Evolutionary conservation across 148 eudicot genomes (phyloP).

Genomic region (Amaranthus hypochondriacus): DNA sequence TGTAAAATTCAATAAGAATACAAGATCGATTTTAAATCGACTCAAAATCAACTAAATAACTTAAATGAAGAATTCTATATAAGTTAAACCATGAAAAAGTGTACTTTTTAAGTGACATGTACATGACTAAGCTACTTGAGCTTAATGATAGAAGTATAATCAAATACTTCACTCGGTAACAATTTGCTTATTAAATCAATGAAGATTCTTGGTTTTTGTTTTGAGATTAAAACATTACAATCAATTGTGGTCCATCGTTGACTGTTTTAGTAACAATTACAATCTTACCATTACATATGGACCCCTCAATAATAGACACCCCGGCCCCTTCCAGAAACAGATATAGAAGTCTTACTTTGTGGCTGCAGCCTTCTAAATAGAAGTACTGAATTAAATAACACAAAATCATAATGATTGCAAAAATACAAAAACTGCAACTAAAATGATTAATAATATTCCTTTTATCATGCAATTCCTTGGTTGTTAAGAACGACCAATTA

Average conservation of each 20-base stretch:
- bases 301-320: background rate
- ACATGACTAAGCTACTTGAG: background rate
- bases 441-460: background rate
- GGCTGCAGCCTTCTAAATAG: background rate
- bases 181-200: background rate
- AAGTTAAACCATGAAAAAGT: too few relatives aligned
- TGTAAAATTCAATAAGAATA: too few relatives aligned
- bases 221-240: background rate
- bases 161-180: background rate
- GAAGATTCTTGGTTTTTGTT: background rate
- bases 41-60: too few relatives aligned
- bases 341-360: background rate
- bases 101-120: background rate
- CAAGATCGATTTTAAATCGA: too few relatives aligned
- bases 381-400: background rate
- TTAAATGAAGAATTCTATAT: too few relatives aligned
- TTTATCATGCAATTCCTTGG: too few relatives aligned
- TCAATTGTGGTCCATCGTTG: slow-evolving; percentile 17
- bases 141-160: background rate
- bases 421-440: background rate
- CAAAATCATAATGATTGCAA: slow-evolving; percentile 15
- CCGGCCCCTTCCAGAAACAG: background rate
- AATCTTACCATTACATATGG: background rate
- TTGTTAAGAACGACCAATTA: too few relatives aligned
- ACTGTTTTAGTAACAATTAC: slow-evolving; percentile 10